These are phyloP conservation scores for Phytophthora colocasiae DNA, from an alignment of 352 stramenopile species.

Conservation along the genomic window DNA sequence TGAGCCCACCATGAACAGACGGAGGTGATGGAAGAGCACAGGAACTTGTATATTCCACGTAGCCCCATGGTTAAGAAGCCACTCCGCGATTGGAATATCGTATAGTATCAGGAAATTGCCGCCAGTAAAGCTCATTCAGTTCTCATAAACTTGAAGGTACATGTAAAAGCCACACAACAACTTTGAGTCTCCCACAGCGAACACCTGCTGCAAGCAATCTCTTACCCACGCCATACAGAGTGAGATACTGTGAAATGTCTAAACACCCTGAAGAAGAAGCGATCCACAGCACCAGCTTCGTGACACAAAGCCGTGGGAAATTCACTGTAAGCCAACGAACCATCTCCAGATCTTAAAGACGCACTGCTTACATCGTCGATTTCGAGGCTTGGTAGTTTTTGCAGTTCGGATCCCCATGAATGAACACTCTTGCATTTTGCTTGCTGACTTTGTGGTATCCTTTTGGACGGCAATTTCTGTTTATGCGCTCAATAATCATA, in stretches of 20 bases:
- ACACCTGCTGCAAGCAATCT: neutral
- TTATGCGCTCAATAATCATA: too few relatives aligned
- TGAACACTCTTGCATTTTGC: too few relatives aligned
- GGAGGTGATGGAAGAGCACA: too few relatives aligned
- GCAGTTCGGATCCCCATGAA: neutral
- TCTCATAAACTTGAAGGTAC: neutral
- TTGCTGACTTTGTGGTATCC: too few relatives aligned
- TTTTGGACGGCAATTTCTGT: too few relatives aligned
- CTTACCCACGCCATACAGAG: neutral
- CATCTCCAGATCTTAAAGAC: neutral
- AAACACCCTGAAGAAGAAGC: neutral
- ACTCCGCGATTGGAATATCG: neutral
- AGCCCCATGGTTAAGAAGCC: neutral
- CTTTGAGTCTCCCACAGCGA: neutral
- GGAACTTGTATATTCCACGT: neutral
- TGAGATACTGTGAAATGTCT: neutral
- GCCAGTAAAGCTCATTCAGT: too few relatives aligned
- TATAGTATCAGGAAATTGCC: too few relatives aligned
- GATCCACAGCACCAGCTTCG: neutral
- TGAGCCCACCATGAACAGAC: too few relatives aligned
- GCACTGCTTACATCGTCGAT: neutral
- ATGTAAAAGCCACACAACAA: conserved; percentile 1
- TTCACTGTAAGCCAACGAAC: neutral
- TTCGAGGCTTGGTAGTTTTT: neutral
- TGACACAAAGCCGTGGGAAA: neutral